Evolutionary conservation across 208 protist genomes (phyloP), one percentile per base, ranked within the genome.

Genomic region (Sergeia podlipaevii): DNA sequence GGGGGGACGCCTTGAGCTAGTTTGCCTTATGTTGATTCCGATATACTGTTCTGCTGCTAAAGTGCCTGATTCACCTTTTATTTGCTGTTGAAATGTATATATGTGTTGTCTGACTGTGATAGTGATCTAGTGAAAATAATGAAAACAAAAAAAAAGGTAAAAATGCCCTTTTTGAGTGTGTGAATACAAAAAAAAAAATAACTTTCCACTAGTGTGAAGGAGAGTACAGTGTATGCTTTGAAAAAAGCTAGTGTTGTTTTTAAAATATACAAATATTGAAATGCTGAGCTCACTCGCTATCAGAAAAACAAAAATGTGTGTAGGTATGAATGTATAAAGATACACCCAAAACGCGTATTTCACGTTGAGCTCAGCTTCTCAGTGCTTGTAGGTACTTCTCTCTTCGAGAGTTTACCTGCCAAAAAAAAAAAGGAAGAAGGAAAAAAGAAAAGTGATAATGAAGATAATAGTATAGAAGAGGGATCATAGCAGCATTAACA

Each of bases 371-470:
- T n/a, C n/a, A n/a, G n/a, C n/a, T n/a, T n/a, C n/a, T n/a, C n/a
- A n/a, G n/a, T n/a, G n/a, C n/a, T n/a, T n/a, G n/a, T n/a, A n/a
- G n/a, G n/a, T n/a, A n/a, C n/a, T n/a, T n/a, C n/a, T n/a, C n/a
- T n/a, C n/a, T n/a, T n/a, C n/a, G n/a, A n/a, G n/a, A n/a, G 6
- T 3, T 42, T 15, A 4, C 3, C 11, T 45, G 13, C 13, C 23
- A 46, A 46, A 24, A 46, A 13, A 34, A 45, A 37, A 18, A 38
- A 34, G 20, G 13, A 58, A 24, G 28, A 48, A 45, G 17, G 6
- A 36, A 52, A 47, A n/a, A 43, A 33, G 37, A 68, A 32, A 48
- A 48, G 53, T 18, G 52, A 34, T 52, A 61, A 53, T 46, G 38
- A 49, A 68, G 46, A 61, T 39, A 68, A 43, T 48, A 38, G 33